phyloP scores from a whole-genome alignment of 345 rosid genomes.

The Pelargonium nanum region DNA sequence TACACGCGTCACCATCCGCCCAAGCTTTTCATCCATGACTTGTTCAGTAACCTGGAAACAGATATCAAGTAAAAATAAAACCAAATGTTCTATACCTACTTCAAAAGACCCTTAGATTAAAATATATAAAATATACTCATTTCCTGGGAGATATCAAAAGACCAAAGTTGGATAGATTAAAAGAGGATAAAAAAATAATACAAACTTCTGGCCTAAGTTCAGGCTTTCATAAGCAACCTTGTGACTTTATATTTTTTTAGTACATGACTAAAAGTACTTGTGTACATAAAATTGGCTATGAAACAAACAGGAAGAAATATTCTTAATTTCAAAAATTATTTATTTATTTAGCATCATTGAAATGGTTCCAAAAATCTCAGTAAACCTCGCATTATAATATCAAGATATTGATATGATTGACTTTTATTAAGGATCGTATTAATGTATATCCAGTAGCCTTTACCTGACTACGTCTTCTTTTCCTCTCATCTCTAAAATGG shows the following conservation, averaged over 20 bases:
- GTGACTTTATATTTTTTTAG: not conserved
- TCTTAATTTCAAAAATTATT: too few relatives aligned
- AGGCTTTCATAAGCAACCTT: too few relatives aligned
- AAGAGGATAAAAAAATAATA: too few relatives aligned
- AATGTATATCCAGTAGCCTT: not conserved
- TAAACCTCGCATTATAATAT: not conserved
- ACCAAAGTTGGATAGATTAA: not conserved
- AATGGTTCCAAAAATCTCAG: too few relatives aligned
- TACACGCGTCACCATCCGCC: constrained; percentile 85
- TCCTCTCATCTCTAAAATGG: constrained; percentile 96
- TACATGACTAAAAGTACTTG: not conserved
- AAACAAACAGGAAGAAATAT: not conserved
- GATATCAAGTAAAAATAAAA: too few relatives aligned
- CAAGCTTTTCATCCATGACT: constrained; percentile 82
- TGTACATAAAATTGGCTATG: too few relatives aligned
- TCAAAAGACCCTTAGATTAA: not conserved
- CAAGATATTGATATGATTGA: not conserved
- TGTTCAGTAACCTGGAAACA: constrained; percentile 66
- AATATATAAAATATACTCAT: too few relatives aligned
- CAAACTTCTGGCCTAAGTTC: not conserved
- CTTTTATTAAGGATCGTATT: too few relatives aligned
- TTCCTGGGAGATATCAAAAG: not conserved
- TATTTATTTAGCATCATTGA: not conserved
- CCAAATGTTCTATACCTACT: not conserved
- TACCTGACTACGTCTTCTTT: constrained; percentile 91